Conservation (phyloP, 805 yeast genomes). For the Candida krabiensis region DNA sequence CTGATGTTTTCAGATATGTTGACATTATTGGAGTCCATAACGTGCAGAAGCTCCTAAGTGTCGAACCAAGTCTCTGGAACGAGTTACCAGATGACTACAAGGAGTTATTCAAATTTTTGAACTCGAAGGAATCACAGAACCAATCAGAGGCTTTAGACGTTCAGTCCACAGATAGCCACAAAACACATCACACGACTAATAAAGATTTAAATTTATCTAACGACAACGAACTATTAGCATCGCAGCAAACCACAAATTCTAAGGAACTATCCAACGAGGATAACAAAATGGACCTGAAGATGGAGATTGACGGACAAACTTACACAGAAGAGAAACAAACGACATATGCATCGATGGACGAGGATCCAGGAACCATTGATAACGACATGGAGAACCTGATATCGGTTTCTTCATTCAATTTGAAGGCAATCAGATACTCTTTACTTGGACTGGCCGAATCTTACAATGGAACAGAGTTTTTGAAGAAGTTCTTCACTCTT, state of each 20-base stretch:
- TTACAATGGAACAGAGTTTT: constrained; percentile 25
- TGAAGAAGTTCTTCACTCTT: constrained; percentile 18
- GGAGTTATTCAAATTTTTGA: constrained; percentile 21
- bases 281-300: neutral
- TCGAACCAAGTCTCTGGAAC: constrained; percentile 22
- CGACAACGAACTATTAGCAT: constrained; percentile 16
- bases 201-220: constrained; percentile 1
- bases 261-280: neutral
- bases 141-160: neutral
- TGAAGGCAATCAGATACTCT: constrained; percentile 76
- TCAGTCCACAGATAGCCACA: neutral
- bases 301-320: neutral
- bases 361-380: constrained; percentile 41
- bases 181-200: neutral
- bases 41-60: constrained; percentile 36
- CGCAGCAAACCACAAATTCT: neutral
- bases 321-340: neutral
- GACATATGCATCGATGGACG: constrained; percentile 2
- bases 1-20: constrained; percentile 40
- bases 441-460: constrained; percentile 48
- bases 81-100: constrained; percentile 28
- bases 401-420: constrained; percentile 75
- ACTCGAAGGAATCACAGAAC: constrained; percentile 5
- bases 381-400: constrained; percentile 54
- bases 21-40: constrained; percentile 48